Base-by-base conservation (phyloP, 768 basidiomycete species). In the Pleurotus ostreatus region DNA sequence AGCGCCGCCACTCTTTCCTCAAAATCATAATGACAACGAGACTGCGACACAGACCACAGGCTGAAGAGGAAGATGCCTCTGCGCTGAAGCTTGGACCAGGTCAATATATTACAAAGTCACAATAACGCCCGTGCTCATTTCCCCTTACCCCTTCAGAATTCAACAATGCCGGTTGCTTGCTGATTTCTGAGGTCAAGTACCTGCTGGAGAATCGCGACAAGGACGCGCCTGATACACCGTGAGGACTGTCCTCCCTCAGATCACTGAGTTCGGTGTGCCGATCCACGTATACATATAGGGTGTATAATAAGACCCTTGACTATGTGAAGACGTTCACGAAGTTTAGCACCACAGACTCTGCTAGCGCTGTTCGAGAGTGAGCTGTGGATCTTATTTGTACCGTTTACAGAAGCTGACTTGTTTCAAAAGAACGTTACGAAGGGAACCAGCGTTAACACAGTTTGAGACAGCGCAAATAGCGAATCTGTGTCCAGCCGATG, bases 391-490 rank as follows among this genome's bases (percentile, higher is more conserved):
- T 39, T 11, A 25, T 26, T 15, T 38, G 1, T 39, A 25, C 4
- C 5, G 1, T 25, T 5, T 25, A 25, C 1, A 25, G 23, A 5
- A 5, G 23, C 5, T 25, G 4, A 25, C 5, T 25, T 25, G 23
- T 25, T 25, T 25, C 23, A 25, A 25, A 60, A 93, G 92, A 65
- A 90, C 89, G 1, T 72, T 95, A 5, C 81, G 88, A 49, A 78
- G 91, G 61, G 91, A 94, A 64, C 82, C 86, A 0, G 84, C 84
- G 2, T 68, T 96, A 39, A 92, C 92, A 2, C 90, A 91, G 64
- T 95, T 94, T 62, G 94, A 96, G 74, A 89, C 89, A 3, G 92
- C 93, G 2, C 94, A 96, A 66, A 89, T 96, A 53, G 92, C 92
- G 13, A 96, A 96, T 64, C 70, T 96, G 55, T 93, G 91, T 65